Conservation (phyloP, 2,329 filamentous ascomycete genomes). For the Aspergillus brunneoviolaceus region DNA sequence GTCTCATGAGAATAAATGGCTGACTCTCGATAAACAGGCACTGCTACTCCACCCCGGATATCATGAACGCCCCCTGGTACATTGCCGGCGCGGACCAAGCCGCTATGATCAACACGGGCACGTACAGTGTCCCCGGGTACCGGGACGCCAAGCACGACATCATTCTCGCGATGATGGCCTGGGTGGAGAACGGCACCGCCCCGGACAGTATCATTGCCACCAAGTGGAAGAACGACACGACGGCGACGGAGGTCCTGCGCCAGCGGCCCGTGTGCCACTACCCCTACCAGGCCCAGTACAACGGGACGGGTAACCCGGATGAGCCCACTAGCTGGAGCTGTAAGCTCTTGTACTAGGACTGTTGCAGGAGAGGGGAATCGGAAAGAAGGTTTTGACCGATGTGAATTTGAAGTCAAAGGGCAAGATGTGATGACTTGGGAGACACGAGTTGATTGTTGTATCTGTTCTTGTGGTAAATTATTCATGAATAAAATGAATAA, state of each 20-base stretch:
- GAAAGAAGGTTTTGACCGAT: too few relatives aligned
- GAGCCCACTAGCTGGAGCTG: not conserved
- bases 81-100: constrained; percentile 7
- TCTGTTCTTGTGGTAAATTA: too few relatives aligned
- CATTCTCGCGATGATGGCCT: constrained; percentile 18
- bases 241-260: not conserved
- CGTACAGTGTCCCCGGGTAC: constrained; percentile 10
- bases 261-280: not conserved
- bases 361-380: too few relatives aligned
- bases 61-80: constrained; percentile 5
- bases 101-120: not conserved
- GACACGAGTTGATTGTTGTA: too few relatives aligned
- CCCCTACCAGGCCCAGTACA: not conserved
- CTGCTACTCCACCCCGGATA: not conserved
- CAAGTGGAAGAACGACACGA: constrained; percentile 5
- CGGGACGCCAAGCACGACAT: constrained; percentile 15
- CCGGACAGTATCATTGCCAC: constrained; percentile 17
- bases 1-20: not conserved
- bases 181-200: constrained; percentile 19
- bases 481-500: too few relatives aligned
- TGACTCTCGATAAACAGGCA: not conserved
- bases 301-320: not conserved
- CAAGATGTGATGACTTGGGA: too few relatives aligned
- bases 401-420: too few relatives aligned
- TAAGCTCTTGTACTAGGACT: not conserved